Evolutionary conservation across 371 early-diverging fungal genomes (phyloP).

Genomic region (Astathelohania contejeani): DNA sequence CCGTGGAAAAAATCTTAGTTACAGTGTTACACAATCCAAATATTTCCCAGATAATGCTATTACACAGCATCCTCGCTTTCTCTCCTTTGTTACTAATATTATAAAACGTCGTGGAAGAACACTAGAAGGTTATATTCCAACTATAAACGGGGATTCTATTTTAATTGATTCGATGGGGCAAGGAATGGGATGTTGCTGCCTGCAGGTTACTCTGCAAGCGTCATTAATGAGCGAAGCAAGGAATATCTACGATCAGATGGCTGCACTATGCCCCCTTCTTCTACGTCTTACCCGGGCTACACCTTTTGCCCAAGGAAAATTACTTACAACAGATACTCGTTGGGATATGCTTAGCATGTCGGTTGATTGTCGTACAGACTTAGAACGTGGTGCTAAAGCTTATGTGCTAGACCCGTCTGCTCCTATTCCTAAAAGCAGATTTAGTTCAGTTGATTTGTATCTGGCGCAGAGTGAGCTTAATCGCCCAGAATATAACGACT

Average conservation of each 20-base stretch:
- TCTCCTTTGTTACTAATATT: constrained; percentile 40
- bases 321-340: constrained; percentile 83
- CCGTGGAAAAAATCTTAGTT: constrained; percentile 5
- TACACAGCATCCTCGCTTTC: constrained; percentile 32
- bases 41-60: constrained; percentile 46
- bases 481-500: constrained; percentile 74
- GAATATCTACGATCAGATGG: constrained; percentile 77
- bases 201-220: constrained; percentile 96
- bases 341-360: constrained; percentile 84
- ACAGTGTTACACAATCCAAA: constrained; percentile 24
- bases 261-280: constrained; percentile 76
- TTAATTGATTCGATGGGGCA: constrained; percentile 97
- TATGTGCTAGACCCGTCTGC: constrained; percentile 1
- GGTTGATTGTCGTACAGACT: constrained; percentile 79
- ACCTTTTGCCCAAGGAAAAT: constrained; percentile 75
- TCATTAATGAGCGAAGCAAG: constrained; percentile 77
- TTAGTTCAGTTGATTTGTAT: constrained; percentile 79
- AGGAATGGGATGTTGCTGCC: constrained; percentile 96
- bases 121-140: constrained; percentile 11
- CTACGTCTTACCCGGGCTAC: constrained; percentile 79
- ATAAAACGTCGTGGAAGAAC: constrained; percentile 30
- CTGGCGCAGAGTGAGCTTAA: constrained; percentile 53
- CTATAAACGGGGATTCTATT: constrained; percentile 57
- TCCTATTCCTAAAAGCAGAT: constrained; percentile 76
- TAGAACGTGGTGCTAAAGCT: constrained; percentile 63